Evolutionary conservation across 176 grass and related monocot species (phyloP).

Genomic region (Typha latifolia): DNA sequence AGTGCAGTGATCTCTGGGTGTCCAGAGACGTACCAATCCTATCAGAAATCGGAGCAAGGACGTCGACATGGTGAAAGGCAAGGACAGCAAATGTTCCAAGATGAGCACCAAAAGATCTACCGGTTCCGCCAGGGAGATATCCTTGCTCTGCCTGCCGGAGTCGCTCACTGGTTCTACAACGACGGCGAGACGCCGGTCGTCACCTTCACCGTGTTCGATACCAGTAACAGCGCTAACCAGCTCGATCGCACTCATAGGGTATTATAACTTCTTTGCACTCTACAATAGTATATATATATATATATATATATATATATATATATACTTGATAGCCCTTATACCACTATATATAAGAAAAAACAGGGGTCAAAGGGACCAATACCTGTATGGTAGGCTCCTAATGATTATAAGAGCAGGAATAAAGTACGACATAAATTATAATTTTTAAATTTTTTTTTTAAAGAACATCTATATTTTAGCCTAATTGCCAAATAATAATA

Average conservation of each 20-base stretch:
- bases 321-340: too few relatives aligned
- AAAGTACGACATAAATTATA: too few relatives aligned
- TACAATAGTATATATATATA: too few relatives aligned
- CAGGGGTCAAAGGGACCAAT: too few relatives aligned
- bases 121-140: conserved; percentile 25
- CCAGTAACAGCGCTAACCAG: conserved; percentile 32
- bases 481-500: too few relatives aligned
- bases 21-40: conserved; percentile 23
- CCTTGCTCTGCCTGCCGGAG: conserved; percentile 31
- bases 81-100: conserved; percentile 17
- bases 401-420: too few relatives aligned
- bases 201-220: conserved; percentile 24
- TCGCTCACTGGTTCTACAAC: conserved; percentile 34
- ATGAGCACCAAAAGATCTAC: conserved; percentile 36
- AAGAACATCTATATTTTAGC: too few relatives aligned
- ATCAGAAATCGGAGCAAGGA: conserved; percentile 5
- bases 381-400: too few relatives aligned
- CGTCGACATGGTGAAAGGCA: conserved; percentile 2
- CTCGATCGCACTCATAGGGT: conserved; percentile 27
- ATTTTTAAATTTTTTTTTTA: too few relatives aligned
- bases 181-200: conserved; percentile 25
- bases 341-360: too few relatives aligned
- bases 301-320: too few relatives aligned
- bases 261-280: background rate
- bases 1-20: conserved; percentile 26